These are phyloP conservation scores for Cyclospora cayetanensis DNA, from an alignment of 169 alveolate genomes.

Conservation along the genomic window DNA sequence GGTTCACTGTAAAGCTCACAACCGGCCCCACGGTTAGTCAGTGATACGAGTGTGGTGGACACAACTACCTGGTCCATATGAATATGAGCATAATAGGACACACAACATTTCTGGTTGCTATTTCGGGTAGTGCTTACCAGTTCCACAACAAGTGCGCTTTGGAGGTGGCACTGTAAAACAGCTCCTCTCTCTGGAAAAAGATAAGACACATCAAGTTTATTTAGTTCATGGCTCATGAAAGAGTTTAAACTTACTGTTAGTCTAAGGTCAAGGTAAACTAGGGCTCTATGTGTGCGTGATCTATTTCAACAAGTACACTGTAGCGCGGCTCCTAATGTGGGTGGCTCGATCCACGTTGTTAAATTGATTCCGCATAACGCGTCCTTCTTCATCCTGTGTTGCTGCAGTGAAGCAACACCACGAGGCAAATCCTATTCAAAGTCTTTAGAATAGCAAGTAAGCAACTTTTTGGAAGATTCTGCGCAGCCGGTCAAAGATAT, in stretches of 20 bases:
- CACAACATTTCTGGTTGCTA: no score
- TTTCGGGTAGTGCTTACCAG: not conserved
- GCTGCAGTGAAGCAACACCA: slow-evolving; percentile 35
- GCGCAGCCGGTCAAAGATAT: no score
- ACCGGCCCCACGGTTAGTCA: not conserved
- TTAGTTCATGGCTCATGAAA: not conserved
- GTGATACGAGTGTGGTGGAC: not conserved
- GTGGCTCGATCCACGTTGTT: slow-evolving; percentile 90
- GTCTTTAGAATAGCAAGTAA: no score
- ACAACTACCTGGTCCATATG: not conserved
- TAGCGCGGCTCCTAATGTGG: slow-evolving; percentile 41
- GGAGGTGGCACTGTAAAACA: slow-evolving; percentile 59
- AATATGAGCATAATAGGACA: no score
- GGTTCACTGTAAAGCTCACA: slow-evolving; percentile 79
- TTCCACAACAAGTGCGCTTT: slow-evolving; percentile 44
- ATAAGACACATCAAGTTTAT: not conserved
- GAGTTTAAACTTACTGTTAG: not conserved
- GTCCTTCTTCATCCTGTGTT: slow-evolving; percentile 62
- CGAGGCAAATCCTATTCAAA: no score
- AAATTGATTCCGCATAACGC: slow-evolving; percentile 88
- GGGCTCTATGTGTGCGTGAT: not conserved
- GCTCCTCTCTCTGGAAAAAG: slow-evolving; percentile 32
- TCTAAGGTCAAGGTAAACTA: not conserved
- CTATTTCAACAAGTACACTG: not conserved
- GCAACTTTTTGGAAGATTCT: no score